phyloP scores from a whole-genome alignment of 106 monocot species.

The Dendrobium catenatum region DNA sequence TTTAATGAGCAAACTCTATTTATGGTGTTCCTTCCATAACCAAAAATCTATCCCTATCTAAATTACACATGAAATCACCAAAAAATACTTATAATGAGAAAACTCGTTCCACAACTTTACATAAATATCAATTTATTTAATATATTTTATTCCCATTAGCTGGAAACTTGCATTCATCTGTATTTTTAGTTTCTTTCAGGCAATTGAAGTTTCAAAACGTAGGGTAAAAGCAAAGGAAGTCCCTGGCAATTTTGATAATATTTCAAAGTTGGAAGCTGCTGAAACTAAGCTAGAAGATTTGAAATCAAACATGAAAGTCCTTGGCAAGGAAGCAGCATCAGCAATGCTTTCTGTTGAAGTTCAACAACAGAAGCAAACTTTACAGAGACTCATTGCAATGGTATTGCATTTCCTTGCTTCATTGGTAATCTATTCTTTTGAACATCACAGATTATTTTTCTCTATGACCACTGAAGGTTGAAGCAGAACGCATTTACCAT shows the following conservation, averaged over 20 bases:
- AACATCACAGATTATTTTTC: neutral
- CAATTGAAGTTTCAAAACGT: slow-evolving; percentile 88
- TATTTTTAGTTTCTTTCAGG: slow-evolving; percentile 21
- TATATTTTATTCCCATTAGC: neutral
- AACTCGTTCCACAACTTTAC: too few relatives aligned
- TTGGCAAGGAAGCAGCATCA: slow-evolving; percentile 84
- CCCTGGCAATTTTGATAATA: slow-evolving; percentile 65
- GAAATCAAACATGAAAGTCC: slow-evolving; percentile 69
- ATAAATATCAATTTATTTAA: neutral
- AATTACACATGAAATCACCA: too few relatives aligned
- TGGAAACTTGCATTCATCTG: slow-evolving; percentile 1
- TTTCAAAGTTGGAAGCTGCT: slow-evolving; percentile 69
- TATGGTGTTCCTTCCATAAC: too few relatives aligned
- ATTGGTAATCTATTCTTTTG: neutral
- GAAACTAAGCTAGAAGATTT: slow-evolving; percentile 82
- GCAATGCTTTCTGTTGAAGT: slow-evolving; percentile 92
- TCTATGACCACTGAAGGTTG: slow-evolving; percentile 45
- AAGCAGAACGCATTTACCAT: slow-evolving; percentile 79
- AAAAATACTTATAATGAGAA: too few relatives aligned
- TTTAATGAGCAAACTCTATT: too few relatives aligned
- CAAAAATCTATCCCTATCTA: too few relatives aligned
- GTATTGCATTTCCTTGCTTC: slow-evolving; percentile 21
- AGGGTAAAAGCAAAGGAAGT: slow-evolving; percentile 75
- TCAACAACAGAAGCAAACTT: slow-evolving; percentile 86
- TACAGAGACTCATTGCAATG: slow-evolving; percentile 81